phyloP scores from a whole-genome alignment of 108 stramenopile species.

The Fistulifera solaris region DNA sequence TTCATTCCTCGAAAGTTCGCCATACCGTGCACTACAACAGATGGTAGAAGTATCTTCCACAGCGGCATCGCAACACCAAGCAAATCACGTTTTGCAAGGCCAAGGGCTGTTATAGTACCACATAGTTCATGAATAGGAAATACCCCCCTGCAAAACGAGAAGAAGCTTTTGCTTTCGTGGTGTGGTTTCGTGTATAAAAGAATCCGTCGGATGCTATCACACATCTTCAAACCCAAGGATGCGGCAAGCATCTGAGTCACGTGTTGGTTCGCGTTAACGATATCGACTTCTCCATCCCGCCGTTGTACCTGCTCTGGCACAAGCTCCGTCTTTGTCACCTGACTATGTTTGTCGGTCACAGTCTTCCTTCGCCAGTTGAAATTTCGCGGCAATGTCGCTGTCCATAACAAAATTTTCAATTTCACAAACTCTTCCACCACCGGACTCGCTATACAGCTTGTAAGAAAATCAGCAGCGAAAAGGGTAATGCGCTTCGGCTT shows the following conservation, averaged over 20 bases:
- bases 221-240: slow-evolving; percentile 69
- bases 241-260: slow-evolving; percentile 74
- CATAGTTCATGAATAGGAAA: slow-evolving; percentile 94
- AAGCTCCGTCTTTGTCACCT: no score
- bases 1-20: slow-evolving; percentile 91
- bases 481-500: slow-evolving; percentile 75
- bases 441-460: slow-evolving; percentile 70
- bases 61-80: slow-evolving; percentile 59
- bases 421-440: slow-evolving; percentile 84
- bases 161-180: slow-evolving; percentile 55
- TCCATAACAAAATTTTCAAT: slow-evolving; percentile 57
- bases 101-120: slow-evolving; percentile 88
- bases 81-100: slow-evolving; percentile 76
- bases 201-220: slow-evolving; percentile 65
- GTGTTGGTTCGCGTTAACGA: slow-evolving; percentile 76
- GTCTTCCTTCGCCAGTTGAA: slow-evolving; percentile 38
- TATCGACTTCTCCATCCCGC: slow-evolving; percentile 15
- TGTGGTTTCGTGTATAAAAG: slow-evolving; percentile 77
- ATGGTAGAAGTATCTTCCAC: slow-evolving; percentile 68
- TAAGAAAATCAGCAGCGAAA: slow-evolving; percentile 72
- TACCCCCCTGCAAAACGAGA: slow-evolving; percentile 76
- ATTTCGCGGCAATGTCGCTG: slow-evolving; percentile 49
- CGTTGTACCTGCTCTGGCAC: slow-evolving; percentile 1
- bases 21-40: slow-evolving; percentile 84
- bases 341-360: slow-evolving; percentile 3